Conservation (phyloP, 345 rosid species). For the Kandelia obovata region DNA sequence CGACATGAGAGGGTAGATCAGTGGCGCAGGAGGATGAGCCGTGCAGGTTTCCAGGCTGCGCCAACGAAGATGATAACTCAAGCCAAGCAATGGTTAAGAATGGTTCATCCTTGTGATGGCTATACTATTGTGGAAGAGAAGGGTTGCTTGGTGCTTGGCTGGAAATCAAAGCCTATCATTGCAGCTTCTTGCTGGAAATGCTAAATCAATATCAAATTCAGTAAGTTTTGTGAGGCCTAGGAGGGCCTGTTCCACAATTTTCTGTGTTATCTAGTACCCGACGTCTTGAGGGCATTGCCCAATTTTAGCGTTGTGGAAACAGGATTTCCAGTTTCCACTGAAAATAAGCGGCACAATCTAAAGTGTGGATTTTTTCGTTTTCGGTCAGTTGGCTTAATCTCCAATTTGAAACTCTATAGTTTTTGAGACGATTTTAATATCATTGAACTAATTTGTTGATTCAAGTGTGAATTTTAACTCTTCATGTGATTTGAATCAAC, state of each 20-base stretch:
- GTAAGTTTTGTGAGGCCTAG: not conserved
- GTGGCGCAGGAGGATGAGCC: constrained; percentile 68
- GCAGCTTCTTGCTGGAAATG: constrained; percentile 71
- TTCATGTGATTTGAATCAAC: constrained; percentile 11
- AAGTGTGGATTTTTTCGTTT: too few species aligned
- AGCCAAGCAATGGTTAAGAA: constrained; percentile 55
- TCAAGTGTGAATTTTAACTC: not conserved
- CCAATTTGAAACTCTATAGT: too few species aligned
- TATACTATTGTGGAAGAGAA: constrained; percentile 61
- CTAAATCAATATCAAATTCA: constrained; percentile 2
- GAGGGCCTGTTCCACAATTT: too few species aligned
- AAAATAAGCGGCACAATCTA: too few species aligned
- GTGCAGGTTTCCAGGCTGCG: constrained; percentile 61
- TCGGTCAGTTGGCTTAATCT: too few species aligned
- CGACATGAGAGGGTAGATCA: constrained; percentile 60
- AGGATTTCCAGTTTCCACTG: too few species aligned
- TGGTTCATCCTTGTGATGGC: constrained; percentile 37
- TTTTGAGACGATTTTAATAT: too few species aligned
- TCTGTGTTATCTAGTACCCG: too few species aligned
- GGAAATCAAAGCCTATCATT: constrained; percentile 60
- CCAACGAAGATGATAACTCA: constrained; percentile 46
- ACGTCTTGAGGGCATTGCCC: too few species aligned
- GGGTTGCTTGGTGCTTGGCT: constrained; percentile 62
- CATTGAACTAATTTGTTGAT: too few species aligned
- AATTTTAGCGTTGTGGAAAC: too few species aligned